phyloP scores from a whole-genome alignment of 352 stramenopile genomes.

The Phytophthora tubulina region DNA sequence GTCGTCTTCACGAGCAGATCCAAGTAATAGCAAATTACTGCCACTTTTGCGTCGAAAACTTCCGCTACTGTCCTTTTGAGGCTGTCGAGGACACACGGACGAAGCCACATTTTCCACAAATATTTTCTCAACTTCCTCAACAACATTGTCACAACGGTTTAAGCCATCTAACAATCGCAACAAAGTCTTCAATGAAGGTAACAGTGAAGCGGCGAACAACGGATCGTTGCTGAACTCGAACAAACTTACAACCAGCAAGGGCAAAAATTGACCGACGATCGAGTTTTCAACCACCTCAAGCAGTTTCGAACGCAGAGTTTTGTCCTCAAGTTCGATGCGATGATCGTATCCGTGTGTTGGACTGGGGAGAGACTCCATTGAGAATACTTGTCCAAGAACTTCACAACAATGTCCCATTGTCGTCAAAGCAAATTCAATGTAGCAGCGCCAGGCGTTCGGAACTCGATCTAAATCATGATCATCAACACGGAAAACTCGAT shows the following conservation, averaged over 20 bases:
- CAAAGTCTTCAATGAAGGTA: constrained; percentile 56
- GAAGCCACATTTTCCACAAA: constrained; percentile 41
- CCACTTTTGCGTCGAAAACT: constrained; percentile 31
- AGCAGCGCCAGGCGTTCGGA: constrained; percentile 56
- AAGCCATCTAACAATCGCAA: constrained; percentile 61
- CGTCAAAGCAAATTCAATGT: constrained; percentile 52
- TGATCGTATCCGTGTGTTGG: constrained; percentile 33
- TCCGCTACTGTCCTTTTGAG: constrained; percentile 17
- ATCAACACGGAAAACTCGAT: constrained; percentile 52
- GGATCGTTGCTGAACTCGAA: constrained; percentile 69
- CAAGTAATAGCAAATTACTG: constrained; percentile 16
- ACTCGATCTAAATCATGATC: constrained; percentile 31
- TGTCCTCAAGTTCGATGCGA: background rate
- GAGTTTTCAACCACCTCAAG: constrained; percentile 49
- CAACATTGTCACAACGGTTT: constrained; percentile 35
- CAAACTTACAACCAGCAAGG: constrained; percentile 60
- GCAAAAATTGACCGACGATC: constrained; percentile 65
- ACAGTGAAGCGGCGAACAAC: constrained; percentile 57
- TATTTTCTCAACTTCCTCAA: constrained; percentile 31
- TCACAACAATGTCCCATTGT: constrained; percentile 45
- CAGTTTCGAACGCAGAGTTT: constrained; percentile 12
- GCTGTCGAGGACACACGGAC: constrained; percentile 5
- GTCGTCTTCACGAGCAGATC: constrained; percentile 12
- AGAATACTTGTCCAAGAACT: constrained; percentile 41
- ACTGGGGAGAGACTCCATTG: constrained; percentile 38